phyloP scores from a whole-genome alignment of 2,329 filamentous ascomycete genomes.

The Balansia obtecta region DNA sequence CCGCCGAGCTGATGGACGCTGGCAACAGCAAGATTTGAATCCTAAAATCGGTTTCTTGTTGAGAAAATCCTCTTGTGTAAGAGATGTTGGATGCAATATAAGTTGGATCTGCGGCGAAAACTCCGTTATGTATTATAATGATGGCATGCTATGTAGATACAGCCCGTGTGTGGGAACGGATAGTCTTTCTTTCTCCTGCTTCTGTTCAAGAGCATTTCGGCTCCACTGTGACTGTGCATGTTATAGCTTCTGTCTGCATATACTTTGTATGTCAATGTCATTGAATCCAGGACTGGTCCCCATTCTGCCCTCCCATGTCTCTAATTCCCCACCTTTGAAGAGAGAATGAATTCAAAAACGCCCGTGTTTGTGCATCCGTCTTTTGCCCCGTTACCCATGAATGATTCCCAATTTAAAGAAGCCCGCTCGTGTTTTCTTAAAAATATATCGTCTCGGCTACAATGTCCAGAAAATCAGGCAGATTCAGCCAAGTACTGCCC shows the following conservation, averaged over 20 bases:
- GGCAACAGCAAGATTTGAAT: conserved; percentile 17
- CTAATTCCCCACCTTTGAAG: neutral
- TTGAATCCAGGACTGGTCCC: neutral
- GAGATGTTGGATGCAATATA: neutral
- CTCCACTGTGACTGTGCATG: neutral
- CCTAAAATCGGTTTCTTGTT: no score
- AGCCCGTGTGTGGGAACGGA: neutral
- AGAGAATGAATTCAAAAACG: neutral
- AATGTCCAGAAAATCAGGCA: conserved; percentile 32
- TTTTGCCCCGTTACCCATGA: neutral
- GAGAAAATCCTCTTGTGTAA: neutral
- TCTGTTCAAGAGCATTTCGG: neutral
- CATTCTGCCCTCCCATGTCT: neutral
- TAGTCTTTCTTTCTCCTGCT: neutral
- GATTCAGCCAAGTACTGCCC: conserved; percentile 22
- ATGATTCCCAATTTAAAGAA: neutral
- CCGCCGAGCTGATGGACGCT: conserved; percentile 52
- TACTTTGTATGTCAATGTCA: neutral
- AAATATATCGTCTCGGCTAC: conserved; percentile 23
- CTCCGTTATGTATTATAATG: conserved; percentile 6
- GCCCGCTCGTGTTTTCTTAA: neutral
- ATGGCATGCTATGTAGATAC: neutral
- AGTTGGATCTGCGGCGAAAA: neutral
- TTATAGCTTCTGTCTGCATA: neutral
- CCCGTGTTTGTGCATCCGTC: neutral